Evolutionary conservation across 371 early-diverging fungal genomes (phyloP).

Genomic region (Rhizopus stolonifer): DNA sequence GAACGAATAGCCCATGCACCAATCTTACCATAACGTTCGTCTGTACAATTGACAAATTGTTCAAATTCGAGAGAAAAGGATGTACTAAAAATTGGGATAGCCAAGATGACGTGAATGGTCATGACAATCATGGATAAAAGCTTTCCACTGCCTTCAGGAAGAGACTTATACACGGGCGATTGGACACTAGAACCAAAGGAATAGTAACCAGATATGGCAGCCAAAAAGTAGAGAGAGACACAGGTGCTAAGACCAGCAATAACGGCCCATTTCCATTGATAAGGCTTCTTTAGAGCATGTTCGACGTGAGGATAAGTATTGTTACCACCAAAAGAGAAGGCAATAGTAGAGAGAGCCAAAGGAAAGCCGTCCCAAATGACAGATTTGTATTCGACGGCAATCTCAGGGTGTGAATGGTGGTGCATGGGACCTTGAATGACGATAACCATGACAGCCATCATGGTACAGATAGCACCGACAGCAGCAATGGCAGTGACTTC

Average conservation of each 20-base stretch:
- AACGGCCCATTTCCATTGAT: slow-evolving; percentile 75
- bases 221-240: slow-evolving; percentile 74
- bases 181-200: slow-evolving; percentile 71
- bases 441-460: slow-evolving; percentile 52
- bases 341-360: slow-evolving; percentile 59
- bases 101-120: slow-evolving; percentile 84
- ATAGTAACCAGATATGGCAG: slow-evolving; percentile 80
- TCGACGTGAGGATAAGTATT: slow-evolving; percentile 74
- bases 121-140: slow-evolving; percentile 75
- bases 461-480: slow-evolving; percentile 47
- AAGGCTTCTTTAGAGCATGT: slow-evolving; percentile 77
- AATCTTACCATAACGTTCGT: slow-evolving; percentile 35
- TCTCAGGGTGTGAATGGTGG: slow-evolving; percentile 15
- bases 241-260: slow-evolving; percentile 69
- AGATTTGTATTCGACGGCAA: slow-evolving; percentile 15
- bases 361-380: slow-evolving; percentile 59
- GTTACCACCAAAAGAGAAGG: slow-evolving; percentile 62
- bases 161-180: slow-evolving; percentile 77
- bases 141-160: slow-evolving; percentile 65
- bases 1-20: slow-evolving; percentile 54
- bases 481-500: slow-evolving; percentile 69
- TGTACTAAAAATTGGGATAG: slow-evolving; percentile 82
- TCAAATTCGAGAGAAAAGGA: slow-evolving; percentile 80
- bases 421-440: slow-evolving; percentile 41
- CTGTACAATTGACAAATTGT: slow-evolving; percentile 39